Conservation (phyloP, 805 yeast species). For the Yarrowia sp. region DNA sequence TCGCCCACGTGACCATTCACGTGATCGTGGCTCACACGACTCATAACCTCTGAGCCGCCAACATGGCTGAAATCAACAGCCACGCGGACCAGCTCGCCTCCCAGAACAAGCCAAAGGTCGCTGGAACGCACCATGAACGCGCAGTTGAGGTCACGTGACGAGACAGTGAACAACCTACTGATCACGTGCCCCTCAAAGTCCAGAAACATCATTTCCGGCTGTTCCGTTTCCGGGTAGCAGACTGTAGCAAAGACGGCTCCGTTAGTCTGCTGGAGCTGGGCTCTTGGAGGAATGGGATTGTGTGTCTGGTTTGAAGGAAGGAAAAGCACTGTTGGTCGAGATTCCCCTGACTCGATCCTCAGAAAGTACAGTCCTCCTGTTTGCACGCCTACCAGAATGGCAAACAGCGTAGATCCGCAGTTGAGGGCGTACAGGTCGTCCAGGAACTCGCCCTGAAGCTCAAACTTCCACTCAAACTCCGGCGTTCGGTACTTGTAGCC, state of each 20-base stretch:
- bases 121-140: neutral
- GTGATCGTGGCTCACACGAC: neutral
- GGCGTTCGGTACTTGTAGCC: neutral
- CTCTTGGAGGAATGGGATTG: conserved; percentile 14
- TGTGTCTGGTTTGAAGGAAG: neutral
- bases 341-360: neutral
- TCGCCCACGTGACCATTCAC: neutral
- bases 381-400: neutral
- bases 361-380: neutral
- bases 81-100: neutral
- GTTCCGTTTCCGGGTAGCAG: neutral
- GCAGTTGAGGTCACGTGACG: conserved; percentile 6
- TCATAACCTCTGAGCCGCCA: neutral
- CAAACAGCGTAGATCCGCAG: neutral
- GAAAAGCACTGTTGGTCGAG: neutral
- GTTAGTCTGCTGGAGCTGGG: neutral
- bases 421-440: neutral
- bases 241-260: conserved; percentile 7
- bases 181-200: neutral
- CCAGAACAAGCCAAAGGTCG: neutral
- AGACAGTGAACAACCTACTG: neutral
- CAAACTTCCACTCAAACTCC: neutral
- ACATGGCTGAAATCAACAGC: neutral
- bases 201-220: neutral
- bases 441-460: neutral